Base-by-base conservation (phyloP, 2,329 filamentous ascomycete genomes). In the Epichloe gansuensis region DNA sequence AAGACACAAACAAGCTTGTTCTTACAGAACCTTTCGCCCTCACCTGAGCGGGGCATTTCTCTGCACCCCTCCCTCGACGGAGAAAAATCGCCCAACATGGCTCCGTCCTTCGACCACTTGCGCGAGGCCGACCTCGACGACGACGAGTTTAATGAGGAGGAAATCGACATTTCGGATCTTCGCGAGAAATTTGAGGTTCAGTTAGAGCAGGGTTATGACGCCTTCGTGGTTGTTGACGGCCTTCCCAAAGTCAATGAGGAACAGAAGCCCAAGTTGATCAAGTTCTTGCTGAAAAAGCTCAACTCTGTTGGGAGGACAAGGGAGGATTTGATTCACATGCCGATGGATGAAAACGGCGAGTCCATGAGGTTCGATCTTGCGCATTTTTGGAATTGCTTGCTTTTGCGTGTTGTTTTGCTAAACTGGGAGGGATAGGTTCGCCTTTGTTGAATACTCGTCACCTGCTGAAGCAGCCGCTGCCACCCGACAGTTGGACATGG, bases 151-250 rank as follows among this genome's bases (percentile, higher is more conserved):
- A 90, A 95, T 68, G 85, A 93, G 72, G 85, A 90, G 66, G 89
- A 96, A 68, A 85, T 97, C 70, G 91, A 97, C 69, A 89, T 95
- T 69, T 91, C 88, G 61, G 91, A 98, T 73, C 79, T 98, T 60
- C 81, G 84, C 68, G 90, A 94, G 69, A 89, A 94, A 71, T 96
- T 90, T 68, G 89, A 97, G 72, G 90, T 97, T 57, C 88, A 91
- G 67, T 78, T 97, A 59, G 93, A 98, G 69, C 88, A 95, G 70
- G 93, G 93, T 54, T 85, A 96, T 63, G 93, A 98, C 68, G 86
- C 89, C 58, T 98, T 98, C 65, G 87, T 98, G 58, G 90, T 97
- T 56, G 81, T 97, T 66, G 93, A 98, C 70, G 93, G 93, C 59
- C 81, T 98, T 43, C 93, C 93, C 59, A 75, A 85, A 58, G 91